These are phyloP conservation scores for Piloderma croceum DNA, from an alignment of 768 basidiomycete species.

Conservation along the genomic window DNA sequence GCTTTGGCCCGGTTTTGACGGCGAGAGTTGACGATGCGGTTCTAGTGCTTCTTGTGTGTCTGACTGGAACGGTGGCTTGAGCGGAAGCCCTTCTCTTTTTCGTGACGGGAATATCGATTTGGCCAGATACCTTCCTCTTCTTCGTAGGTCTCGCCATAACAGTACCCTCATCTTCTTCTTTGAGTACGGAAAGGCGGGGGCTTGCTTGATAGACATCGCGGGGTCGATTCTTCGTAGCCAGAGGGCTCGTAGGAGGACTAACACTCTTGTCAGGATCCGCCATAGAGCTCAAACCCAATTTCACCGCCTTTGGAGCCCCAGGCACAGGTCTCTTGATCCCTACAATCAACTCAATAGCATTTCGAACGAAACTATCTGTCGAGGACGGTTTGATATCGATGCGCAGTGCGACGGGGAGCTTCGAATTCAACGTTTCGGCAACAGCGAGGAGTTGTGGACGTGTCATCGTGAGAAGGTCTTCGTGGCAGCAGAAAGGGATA, in stretches of 20 bases:
- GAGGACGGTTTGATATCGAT: constrained; percentile 40
- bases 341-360: constrained; percentile 54
- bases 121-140: no score
- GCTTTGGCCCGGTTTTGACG: not conserved
- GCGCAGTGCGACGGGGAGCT: constrained; percentile 45
- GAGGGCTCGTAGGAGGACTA: constrained; percentile 20
- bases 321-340: constrained; percentile 43
- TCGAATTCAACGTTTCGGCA: constrained; percentile 49
- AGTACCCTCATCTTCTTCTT: constrained; percentile 21
- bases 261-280: constrained; percentile 15
- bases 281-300: constrained; percentile 18
- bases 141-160: no score
- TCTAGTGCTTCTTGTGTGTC: not conserved
- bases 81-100: not conserved
- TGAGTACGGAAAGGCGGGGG: constrained; percentile 17
- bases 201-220: constrained; percentile 4
- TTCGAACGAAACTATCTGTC: constrained; percentile 41
- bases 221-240: constrained; percentile 13
- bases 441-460: constrained; percentile 47
- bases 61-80: not conserved
- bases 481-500: constrained; percentile 69
- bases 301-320: constrained; percentile 21
- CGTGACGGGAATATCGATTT: not conserved
- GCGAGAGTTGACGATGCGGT: no score
- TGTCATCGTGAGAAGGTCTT: constrained; percentile 63